phyloP scores from a whole-genome alignment of 495 filamentous ascomycete species.

The Usnea hakonensis region DNA sequence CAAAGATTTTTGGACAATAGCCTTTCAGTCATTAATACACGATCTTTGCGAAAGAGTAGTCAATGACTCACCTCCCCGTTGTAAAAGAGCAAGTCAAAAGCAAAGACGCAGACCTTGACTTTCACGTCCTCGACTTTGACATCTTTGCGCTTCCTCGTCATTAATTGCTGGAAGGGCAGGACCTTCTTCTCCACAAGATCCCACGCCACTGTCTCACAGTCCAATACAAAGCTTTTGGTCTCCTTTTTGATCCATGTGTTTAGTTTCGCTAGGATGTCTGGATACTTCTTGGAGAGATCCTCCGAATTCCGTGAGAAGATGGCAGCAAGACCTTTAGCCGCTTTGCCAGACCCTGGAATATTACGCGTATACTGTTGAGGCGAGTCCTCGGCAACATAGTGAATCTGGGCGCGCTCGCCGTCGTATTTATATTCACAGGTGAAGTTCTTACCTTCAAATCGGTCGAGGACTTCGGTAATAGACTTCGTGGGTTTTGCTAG shows the following conservation, averaged over 20 bases:
- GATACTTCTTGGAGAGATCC: slow-evolving; percentile 94
- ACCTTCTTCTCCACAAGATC: slow-evolving; percentile 88
- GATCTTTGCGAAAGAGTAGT: not conserved
- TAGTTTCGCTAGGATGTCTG: slow-evolving; percentile 84
- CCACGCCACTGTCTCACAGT: slow-evolving; percentile 99
- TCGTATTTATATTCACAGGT: slow-evolving; percentile 99
- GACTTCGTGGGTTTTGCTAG: slow-evolving; percentile 97
- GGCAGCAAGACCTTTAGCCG: slow-evolving; percentile 58
- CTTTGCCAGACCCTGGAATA: slow-evolving; percentile 48
- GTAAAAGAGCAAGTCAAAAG: slow-evolving; percentile 88
- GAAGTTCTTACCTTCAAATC: slow-evolving; percentile 90
- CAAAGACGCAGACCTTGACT: slow-evolving; percentile 95
- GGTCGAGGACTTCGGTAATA: slow-evolving; percentile 96
- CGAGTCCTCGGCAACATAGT: slow-evolving; percentile 84
- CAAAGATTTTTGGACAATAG: slow-evolving; percentile 78
- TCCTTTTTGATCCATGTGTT: slow-evolving; percentile 79
- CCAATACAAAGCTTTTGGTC: slow-evolving; percentile 89
- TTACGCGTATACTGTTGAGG: slow-evolving; percentile 52
- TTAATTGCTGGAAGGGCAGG: slow-evolving; percentile 91
- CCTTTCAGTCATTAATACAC: slow-evolving; percentile 29
- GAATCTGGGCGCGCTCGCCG: slow-evolving; percentile 92
- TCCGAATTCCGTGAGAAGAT: slow-evolving; percentile 98
- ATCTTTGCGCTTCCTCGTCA: slow-evolving; percentile 96
- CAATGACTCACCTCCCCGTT: slow-evolving; percentile 65
- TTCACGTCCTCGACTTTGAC: slow-evolving; percentile 96